Evolutionary conservation across 2,329 filamentous ascomycete genomes (phyloP).

Genomic region (Stromatinia cepivora): DNA sequence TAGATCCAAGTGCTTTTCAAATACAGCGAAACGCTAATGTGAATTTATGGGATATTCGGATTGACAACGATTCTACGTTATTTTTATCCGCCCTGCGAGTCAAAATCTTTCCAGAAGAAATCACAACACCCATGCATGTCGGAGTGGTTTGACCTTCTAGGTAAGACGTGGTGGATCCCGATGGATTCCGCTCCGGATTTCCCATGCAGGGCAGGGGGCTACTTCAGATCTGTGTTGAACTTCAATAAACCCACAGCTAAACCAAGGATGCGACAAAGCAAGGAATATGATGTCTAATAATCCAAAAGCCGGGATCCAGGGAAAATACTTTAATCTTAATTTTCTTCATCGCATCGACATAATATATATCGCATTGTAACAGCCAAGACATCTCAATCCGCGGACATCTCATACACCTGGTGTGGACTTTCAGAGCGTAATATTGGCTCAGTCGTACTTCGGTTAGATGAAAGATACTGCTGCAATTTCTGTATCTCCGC

Average conservation of each 20-base stretch:
- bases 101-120: slow-evolving; percentile 10
- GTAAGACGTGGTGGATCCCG: neutral
- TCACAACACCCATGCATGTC: neutral
- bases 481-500: slow-evolving; percentile 11
- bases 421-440: neutral
- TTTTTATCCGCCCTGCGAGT: neutral
- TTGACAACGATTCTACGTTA: neutral
- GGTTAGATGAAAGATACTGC: neutral
- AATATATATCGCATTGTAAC: neutral
- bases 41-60: neutral
- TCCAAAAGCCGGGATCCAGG: neutral
- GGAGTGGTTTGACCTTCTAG: neutral
- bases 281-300: neutral
- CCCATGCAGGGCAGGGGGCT: neutral
- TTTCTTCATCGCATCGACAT: neutral
- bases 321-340: neutral
- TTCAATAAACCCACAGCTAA: neutral
- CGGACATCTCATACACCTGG: slow-evolving; percentile 6
- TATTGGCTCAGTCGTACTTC: neutral
- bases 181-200: neutral
- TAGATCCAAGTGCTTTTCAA: neutral
- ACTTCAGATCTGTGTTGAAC: neutral
- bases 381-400: neutral
- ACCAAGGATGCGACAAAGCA: neutral
- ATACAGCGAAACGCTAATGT: neutral